Evolutionary conservation across 2,329 filamentous ascomycete genomes (phyloP), one percentile per base, ranked within the genome.

Genomic region (Tolypocladium ophioglossoides): DNA sequence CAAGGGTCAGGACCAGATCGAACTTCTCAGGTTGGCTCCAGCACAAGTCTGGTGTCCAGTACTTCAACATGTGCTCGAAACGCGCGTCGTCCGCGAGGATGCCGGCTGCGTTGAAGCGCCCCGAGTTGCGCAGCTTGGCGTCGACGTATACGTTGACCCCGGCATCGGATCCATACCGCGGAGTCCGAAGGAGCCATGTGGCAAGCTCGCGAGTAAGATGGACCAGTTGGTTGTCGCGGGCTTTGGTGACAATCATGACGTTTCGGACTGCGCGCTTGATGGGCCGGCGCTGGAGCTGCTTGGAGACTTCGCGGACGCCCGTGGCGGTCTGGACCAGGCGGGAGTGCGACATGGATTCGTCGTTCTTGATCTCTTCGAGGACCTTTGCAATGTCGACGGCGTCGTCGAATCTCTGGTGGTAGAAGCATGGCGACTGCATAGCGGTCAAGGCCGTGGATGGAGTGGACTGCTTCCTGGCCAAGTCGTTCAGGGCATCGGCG

Each of bases 81-180:
- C 86, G 84, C 12, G 84, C 77, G 62, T 97, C 84, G 63, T 87
- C 82, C 46, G 83, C 82, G 8, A 92, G 62, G 53, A 99, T 78
- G 34, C 83, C 82, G 4, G 83, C 72, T 2, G 88, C 83, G 63
- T 91, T 84, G 68, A 99, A 99, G 52, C 94, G 87, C 69, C 89
- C 91, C 6, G 91, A 95, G 63, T 84, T 84, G 63, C 85, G 85
- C 57, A 99, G 78, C 74, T 99, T 97, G 60, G 91, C 88, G 70
- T 99, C 94, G n/a, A 99, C 94, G 66, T 95, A 97, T 59, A 99
- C 94, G 63, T 92, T 96, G 53, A 99, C 87, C 16, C 94, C 94
- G n/a, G 94, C 68, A 58, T 94, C 85, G 53, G 83, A 90, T 46
- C 90, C 90, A 68, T 99, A 96, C 50, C 94, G 84, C 14, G 94